Base-by-base conservation (phyloP, 441 rosid genomes). In the Gossypium schwendimanii region DNA sequence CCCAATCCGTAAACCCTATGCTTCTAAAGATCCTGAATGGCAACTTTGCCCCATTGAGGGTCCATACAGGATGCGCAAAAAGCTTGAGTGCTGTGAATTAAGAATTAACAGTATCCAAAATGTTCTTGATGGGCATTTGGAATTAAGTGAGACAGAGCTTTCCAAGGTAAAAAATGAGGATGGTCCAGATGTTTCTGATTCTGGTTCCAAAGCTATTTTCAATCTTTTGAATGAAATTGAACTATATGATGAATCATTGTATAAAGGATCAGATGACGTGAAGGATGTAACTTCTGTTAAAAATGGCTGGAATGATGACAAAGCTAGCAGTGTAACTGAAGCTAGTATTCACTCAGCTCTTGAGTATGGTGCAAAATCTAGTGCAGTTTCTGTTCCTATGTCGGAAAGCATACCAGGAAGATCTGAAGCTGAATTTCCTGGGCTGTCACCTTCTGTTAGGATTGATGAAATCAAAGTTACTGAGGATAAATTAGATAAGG, bases 31-130 rank as follows among this genome's bases (percentile, higher is more conserved):
- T 81, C 91, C 92, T 36, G 92, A 88, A 74, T 97, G 99, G 99
- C 99, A 94, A 89, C 99, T 97, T 78, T 94, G 99, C 86, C 98
- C 97, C 31, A 94, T 97, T 76, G 99, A 97, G 88, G 99, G 99
- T 72, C 98, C 99, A 26, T 97, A 97, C 81, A 89, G 99, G 84
- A 97, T 90, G 99, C 98, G 99, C 50, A 97, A 94, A 82, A 97
- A 93, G 88, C 97, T 97, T 78, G 99, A 91, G 80, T 88, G 88
- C 65, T 88, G 90, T 88, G 89, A 84, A 75, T 84, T 91, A 81
- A 91, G 72, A 83, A 90, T 94, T 77, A 94, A 91, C 58, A 89
- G 96, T 72, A 85, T 97, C 76, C 97, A 90, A 76, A 87, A 91
- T 86, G 96, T 89, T 78, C 89, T 94, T 75, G 88, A 87, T 74